These are phyloP conservation scores for Albifimbria verrucaria DNA, from an alignment of 2,329 filamentous ascomycete species.

Conservation along the genomic window DNA sequence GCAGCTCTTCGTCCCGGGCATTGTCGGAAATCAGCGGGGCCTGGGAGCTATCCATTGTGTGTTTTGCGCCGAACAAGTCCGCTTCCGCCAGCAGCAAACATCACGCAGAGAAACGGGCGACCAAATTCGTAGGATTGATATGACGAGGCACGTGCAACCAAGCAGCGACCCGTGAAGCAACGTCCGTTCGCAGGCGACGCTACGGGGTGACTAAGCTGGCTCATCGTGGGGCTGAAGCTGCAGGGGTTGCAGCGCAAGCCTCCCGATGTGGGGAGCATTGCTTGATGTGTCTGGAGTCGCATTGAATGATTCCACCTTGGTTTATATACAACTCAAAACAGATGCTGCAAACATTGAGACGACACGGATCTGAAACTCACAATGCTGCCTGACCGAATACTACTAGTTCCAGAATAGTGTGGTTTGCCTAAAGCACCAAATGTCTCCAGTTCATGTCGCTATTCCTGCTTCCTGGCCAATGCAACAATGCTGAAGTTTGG, in stretches of 20 bases:
- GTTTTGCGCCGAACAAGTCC: background rate
- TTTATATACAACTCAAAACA: too few species aligned
- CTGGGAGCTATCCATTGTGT: constrained; percentile 32
- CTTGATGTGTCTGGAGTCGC: too few species aligned
- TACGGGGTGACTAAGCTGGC: background rate
- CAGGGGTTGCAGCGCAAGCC: background rate
- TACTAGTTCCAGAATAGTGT: too few species aligned
- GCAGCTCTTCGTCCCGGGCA: constrained; percentile 24
- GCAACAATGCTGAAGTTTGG: constrained; percentile 38
- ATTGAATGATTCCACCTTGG: too few species aligned
- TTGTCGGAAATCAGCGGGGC: constrained; percentile 34
- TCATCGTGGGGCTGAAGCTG: background rate
- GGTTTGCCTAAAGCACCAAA: too few species aligned
- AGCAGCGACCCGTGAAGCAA: too few species aligned
- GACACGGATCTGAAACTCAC: constrained; percentile 1
- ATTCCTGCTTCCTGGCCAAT: constrained; percentile 19
- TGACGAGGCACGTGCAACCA: too few species aligned
- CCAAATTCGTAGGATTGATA: too few species aligned
- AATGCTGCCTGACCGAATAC: too few species aligned
- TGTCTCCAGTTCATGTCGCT: too few species aligned
- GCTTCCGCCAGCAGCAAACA: background rate
- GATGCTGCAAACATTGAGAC: background rate
- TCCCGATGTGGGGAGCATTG: too few species aligned
- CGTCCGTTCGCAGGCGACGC: background rate
- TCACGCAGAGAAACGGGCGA: too few species aligned